Evolutionary conservation across 805 yeast species (phyloP), one percentile per base, ranked within the genome.

Genomic region (Kluyveromyces wickerhamii): DNA sequence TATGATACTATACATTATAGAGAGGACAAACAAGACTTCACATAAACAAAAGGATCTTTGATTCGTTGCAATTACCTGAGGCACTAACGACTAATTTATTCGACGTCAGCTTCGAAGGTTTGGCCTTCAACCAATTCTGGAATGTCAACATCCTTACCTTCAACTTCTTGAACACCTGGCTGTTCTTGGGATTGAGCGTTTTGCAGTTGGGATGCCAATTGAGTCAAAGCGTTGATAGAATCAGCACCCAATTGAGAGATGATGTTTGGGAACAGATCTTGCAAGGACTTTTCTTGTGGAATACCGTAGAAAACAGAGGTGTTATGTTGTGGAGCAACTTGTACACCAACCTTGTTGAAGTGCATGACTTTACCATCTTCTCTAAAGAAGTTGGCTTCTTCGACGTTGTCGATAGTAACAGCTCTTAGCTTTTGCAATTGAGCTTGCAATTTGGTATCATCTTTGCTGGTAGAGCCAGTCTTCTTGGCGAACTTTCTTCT

Each of bases 311-410:
- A 80, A 52, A 94, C 94, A 63, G 80, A 84, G 47, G 95, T 82
- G 78, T 89, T 88, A 73, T 80, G 71, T 56, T 79, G 80, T 54
- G 84, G 78, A 54, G 96, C 86, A 51, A 84, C 84, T 72, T 89
- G 96, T 47, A 88, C 92, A 68, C 92, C 94, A 49, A 92, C 96
- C 66, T 92, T 81, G 74, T 83, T 78, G 76, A 92, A 86, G 72
- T 89, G 96, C 66, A 89, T 70, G 47, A 92, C 96, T 61, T 79
- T 81, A 60, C 96, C 96, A 65, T 89, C 96, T 47, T 86, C 95
- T 66, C 74, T 82, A 83, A 92, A 88, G 74, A 89, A 84, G 77
- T 88, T 89, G 58, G 95, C 97, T 72, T 89, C 96, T 63, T 86
- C 94, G 56, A 89, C 79, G 57, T 83, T 86, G 49, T 82, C 87